Evolutionary conservation across 2,329 filamentous ascomycete species (phyloP).

Genomic region (Phyllosticta capitalensis): DNA sequence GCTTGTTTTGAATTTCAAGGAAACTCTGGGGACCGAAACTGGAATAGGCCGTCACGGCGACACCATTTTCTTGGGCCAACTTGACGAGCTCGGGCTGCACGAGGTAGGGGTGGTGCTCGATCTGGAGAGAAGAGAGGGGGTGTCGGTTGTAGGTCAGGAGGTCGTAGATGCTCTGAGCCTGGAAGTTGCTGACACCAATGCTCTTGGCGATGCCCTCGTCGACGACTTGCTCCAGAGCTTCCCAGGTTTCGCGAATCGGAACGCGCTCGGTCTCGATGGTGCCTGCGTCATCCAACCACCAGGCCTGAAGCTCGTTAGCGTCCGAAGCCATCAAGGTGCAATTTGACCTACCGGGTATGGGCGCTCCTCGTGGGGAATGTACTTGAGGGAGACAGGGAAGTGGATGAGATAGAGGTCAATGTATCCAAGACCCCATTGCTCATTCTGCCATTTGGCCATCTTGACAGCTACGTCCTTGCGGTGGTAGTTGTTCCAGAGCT

Average conservation of each 20-base stretch:
- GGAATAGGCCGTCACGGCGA: conserved; percentile 73
- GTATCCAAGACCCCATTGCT: conserved; percentile 73
- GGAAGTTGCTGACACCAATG: conserved; percentile 81
- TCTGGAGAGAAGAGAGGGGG: conserved; percentile 67
- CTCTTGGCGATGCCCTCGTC: conserved; percentile 57
- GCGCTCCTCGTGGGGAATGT: conserved; percentile 55
- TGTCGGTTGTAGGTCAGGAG: conserved; percentile 68
- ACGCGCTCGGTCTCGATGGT: conserved; percentile 56
- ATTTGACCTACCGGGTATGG: conserved; percentile 15
- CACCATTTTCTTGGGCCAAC: conserved; percentile 59
- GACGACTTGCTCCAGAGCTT: conserved; percentile 67
- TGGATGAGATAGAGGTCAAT: conserved; percentile 86
- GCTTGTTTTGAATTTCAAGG: conserved; percentile 60
- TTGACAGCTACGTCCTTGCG: conserved; percentile 66
- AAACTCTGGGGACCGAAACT: conserved; percentile 74
- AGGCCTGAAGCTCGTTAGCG: conserved; percentile 11
- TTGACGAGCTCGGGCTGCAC: conserved; percentile 63
- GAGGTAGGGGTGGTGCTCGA: conserved; percentile 86
- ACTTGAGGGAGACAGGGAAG: conserved; percentile 80
- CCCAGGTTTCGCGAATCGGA: conserved; percentile 72
- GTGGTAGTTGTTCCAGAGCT: conserved; percentile 91
- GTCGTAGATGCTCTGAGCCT: conserved; percentile 67
- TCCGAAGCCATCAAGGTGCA: not conserved
- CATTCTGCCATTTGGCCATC: conserved; percentile 67
- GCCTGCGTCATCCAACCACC: conserved; percentile 52